Evolutionary conservation across 768 basidiomycete genomes (phyloP).

Genomic region (Royoungia palumana): DNA sequence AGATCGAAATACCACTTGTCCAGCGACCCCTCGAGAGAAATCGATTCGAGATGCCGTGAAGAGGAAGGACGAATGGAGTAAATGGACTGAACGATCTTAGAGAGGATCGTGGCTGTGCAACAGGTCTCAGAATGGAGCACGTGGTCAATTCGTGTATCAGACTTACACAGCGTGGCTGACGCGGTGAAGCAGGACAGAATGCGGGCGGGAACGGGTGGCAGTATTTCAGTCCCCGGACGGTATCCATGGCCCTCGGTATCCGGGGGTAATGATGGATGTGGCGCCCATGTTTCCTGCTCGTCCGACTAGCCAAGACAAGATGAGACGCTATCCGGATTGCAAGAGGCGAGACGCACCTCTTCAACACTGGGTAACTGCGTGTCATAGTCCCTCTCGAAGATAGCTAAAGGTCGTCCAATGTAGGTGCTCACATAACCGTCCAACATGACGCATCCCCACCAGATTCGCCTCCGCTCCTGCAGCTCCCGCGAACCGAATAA

Average conservation of each 20-base stretch:
- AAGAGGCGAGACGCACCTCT: slow-evolving; percentile 40
- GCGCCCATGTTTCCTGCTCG: slow-evolving; percentile 54
- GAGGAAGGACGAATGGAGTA: slow-evolving; percentile 60
- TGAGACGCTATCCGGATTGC: background rate
- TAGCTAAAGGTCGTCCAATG: slow-evolving; percentile 74
- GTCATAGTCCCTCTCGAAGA: slow-evolving; percentile 75
- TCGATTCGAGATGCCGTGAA: slow-evolving; percentile 56
- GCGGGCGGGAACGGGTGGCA: slow-evolving; percentile 40
- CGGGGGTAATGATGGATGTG: slow-evolving; percentile 37
- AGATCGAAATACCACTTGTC: slow-evolving; percentile 77
- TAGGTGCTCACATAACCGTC: slow-evolving; percentile 79
- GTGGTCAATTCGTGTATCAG: background rate
- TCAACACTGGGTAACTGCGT: slow-evolving; percentile 59
- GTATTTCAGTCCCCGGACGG: slow-evolving; percentile 16
- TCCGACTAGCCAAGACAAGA: slow-evolving; percentile 46
- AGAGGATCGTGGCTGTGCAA: slow-evolving; percentile 59
- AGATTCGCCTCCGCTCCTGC: slow-evolving; percentile 68
- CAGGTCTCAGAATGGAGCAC: slow-evolving; percentile 5
- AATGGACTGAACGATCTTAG: slow-evolving; percentile 64
- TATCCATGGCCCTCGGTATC: slow-evolving; percentile 31
- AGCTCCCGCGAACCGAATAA: slow-evolving; percentile 62
- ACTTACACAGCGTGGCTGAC: slow-evolving; percentile 67
- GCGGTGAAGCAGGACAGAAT: slow-evolving; percentile 76
- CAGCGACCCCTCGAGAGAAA: slow-evolving; percentile 55
- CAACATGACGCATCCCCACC: slow-evolving; percentile 77